Evolutionary conservation across 2,329 filamentous ascomycete species (phyloP).

Genomic region (Daldinia sp.): DNA sequence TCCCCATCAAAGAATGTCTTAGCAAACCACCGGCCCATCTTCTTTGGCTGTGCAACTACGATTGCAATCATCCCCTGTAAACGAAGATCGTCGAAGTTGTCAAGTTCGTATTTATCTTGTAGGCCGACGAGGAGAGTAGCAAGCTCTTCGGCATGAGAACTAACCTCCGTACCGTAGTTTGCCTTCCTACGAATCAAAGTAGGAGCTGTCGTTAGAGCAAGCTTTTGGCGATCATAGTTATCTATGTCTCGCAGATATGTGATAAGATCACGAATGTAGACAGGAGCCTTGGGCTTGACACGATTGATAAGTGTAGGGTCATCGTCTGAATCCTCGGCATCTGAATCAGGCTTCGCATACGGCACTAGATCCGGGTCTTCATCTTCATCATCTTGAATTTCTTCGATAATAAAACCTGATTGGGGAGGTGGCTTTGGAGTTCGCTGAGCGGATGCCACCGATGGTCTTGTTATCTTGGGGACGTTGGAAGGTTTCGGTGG

Average conservation of each 20-base stretch:
- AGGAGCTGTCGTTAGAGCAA: conserved; percentile 82
- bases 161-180: conserved; percentile 87
- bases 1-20: conserved; percentile 91
- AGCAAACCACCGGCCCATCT: conserved; percentile 86
- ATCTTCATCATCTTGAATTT: conserved; percentile 69
- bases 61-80: conserved; percentile 86
- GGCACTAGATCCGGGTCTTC: conserved; percentile 77
- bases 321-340: conserved; percentile 91
- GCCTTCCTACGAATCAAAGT: conserved; percentile 88
- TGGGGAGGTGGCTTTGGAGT: conserved; percentile 52
- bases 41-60: conserved; percentile 78
- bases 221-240: conserved; percentile 83
- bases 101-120: conserved; percentile 86
- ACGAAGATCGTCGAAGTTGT: conserved; percentile 79
- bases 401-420: conserved; percentile 70
- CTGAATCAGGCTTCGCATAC: conserved; percentile 88
- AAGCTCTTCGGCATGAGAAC: conserved; percentile 84
- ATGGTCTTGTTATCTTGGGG: conserved; percentile 45
- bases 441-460: conserved; percentile 37
- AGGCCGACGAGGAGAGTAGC: conserved; percentile 81
- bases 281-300: conserved; percentile 84
- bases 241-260: conserved; percentile 82
- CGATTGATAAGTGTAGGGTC: conserved; percentile 88
- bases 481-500: conserved; percentile 42
- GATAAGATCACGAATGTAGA: conserved; percentile 91